These are phyloP conservation scores for Kwoniella shivajii DNA, from an alignment of 1,284 basidiomycete species.

Conservation along the genomic window DNA sequence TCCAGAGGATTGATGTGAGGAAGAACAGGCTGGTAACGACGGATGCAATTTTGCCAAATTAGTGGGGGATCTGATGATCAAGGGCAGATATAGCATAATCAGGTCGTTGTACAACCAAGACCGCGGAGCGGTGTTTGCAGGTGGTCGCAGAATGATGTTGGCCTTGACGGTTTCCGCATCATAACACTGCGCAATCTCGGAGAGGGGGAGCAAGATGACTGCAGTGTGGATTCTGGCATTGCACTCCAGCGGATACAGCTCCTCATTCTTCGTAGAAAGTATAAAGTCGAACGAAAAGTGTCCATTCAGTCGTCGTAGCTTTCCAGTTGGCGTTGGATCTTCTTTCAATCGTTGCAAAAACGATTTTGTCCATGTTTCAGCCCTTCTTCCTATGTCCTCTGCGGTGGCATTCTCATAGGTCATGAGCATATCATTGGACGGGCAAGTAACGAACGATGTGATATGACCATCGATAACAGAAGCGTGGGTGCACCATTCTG, in stretches of 20 bases:
- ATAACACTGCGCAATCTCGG: conserved; percentile 27
- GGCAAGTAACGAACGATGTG: conserved; percentile 56
- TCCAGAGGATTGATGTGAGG: conserved; percentile 2
- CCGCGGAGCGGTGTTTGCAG: conserved; percentile 26
- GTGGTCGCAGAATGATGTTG: conserved; percentile 29
- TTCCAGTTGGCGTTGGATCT: conserved; percentile 32
- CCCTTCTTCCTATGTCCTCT: conserved; percentile 41
- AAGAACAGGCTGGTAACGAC: conserved; percentile 29
- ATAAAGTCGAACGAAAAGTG: conserved; percentile 58
- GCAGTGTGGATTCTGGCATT: conserved; percentile 57
- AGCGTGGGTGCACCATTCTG: conserved; percentile 56
- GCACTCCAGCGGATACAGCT: conserved; percentile 56
- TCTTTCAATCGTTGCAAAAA: conserved; percentile 44
- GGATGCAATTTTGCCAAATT: conserved; percentile 30
- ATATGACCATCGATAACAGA: conserved; percentile 52
- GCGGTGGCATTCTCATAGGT: conserved; percentile 52
- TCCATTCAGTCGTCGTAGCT: conserved; percentile 42
- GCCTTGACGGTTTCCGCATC: conserved; percentile 17
- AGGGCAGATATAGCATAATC: conserved; percentile 46
- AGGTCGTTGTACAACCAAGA: conserved; percentile 54
- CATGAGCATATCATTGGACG: conserved; percentile 57
- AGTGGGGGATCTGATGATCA: conserved; percentile 23
- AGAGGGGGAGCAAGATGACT: conserved; percentile 48
- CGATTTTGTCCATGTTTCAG: conserved; percentile 50
- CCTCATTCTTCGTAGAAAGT: conserved; percentile 37